Conservation (phyloP, 192 early-diverging fungal species). For the Backusella circina region DNA sequence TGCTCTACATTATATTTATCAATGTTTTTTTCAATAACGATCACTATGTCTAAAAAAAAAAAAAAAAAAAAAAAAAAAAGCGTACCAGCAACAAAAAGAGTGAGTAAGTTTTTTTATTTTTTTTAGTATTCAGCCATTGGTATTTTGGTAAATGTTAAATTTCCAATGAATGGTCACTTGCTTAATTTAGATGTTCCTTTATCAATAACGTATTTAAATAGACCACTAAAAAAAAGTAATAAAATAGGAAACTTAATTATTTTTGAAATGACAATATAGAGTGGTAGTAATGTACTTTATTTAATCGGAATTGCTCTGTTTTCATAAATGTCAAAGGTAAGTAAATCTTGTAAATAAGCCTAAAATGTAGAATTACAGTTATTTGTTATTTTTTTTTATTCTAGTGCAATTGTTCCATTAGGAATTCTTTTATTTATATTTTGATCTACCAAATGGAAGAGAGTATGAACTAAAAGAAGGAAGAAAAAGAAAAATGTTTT, state of each 20-base stretch:
- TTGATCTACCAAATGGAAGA: not conserved
- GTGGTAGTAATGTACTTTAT: not conserved
- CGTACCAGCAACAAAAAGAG: not conserved
- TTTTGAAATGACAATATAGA: not conserved
- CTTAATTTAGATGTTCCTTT: not conserved
- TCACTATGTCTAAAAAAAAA: not conserved
- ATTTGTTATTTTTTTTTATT: not conserved
- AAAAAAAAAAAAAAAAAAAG: not conserved
- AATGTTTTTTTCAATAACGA: not conserved
- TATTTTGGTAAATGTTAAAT: not conserved
- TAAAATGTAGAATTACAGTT: not conserved
- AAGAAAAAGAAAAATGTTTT: not conserved
- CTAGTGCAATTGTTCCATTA: not conserved
- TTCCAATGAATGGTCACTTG: not conserved
- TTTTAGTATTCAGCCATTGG: slow-evolving; percentile 5
- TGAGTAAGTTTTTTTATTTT: not conserved
- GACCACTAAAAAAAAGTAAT: not conserved
- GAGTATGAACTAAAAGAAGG: not conserved
- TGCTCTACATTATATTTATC: not conserved
- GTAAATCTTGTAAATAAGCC: not conserved
- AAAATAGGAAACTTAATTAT: not conserved
- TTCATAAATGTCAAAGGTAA: not conserved
- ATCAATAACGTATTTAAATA: not conserved
- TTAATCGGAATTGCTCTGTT: not conserved
- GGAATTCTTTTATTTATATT: not conserved